Base-by-base conservation (phyloP, 345 rosid genomes). In the Eucalyptus polyanthemos region DNA sequence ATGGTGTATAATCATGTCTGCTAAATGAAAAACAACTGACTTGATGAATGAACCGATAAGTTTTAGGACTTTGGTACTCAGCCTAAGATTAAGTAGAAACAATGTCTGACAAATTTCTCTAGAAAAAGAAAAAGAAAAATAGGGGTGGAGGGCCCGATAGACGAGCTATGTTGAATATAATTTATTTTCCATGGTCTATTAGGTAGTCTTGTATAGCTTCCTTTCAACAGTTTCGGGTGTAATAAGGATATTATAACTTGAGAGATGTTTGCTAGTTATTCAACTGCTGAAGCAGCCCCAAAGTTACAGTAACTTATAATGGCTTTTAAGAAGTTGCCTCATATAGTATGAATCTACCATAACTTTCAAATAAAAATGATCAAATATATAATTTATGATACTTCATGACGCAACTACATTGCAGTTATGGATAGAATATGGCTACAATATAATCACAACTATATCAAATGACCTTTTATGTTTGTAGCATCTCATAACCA, bases 381-480 rank as follows among this genome's bases (percentile, higher is more conserved):
- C 22, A 16, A 1, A 16, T 37, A 67, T 16, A 34, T 9, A 69
- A 69, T 37, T 72, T 19, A 21, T 22, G 22, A 11, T 24, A 37
- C 14, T 76, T 37, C 24, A 19, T 24, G 25, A 37, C 14, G 8
- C 27, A 37, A 72, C 9, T 37, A 2, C 27, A 76, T 2, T 69
- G 2, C 0, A 34, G 4, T 34, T 34, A 69, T 1, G 0, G 13
- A n/a, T 6, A 3, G 6, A 34, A 69, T 34, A 16, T 5, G 80
- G 22, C 24, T 16, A 69, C 42, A 34, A 17, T 31, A 16, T 69
- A 69, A 40, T 69, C 13, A 16, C 44, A 31, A 69, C 8, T 37
- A 21, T 37, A 37, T 76, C 14, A 0, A 76, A 76, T 1, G 14
- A 76, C 45, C 8, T 21, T 17, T 76, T 19, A 72, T 10, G 24